These are phyloP conservation scores for Cadophora malorum DNA, from an alignment of 2,329 filamentous ascomycete species.

Conservation along the genomic window DNA sequence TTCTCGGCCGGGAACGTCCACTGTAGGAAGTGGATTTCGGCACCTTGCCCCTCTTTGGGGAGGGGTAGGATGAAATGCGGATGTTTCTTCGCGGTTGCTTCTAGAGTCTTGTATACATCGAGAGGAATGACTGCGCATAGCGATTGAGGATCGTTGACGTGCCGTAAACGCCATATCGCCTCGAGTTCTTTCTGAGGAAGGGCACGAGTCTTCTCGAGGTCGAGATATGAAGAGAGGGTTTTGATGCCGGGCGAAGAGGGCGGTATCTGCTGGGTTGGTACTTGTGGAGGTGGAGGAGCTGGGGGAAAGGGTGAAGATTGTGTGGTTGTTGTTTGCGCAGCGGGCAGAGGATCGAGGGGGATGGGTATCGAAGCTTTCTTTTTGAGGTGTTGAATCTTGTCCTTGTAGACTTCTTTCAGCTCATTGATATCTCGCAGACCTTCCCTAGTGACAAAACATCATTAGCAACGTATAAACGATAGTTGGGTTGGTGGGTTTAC, in stretches of 20 bases:
- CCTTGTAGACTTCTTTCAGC: constrained; percentile 82
- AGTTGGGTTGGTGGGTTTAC: constrained; percentile 44
- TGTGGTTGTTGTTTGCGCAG: constrained; percentile 45
- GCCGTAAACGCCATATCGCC: constrained; percentile 87
- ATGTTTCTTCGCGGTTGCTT: constrained; percentile 71
- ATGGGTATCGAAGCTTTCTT: constrained; percentile 66
- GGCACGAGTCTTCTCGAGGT: constrained; percentile 76
- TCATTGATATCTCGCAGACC: constrained; percentile 74
- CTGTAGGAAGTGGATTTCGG: constrained; percentile 95
- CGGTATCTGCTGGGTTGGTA: constrained; percentile 32
- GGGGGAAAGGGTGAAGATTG: constrained; percentile 44
- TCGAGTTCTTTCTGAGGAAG: constrained; percentile 85
- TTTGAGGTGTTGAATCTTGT: constrained; percentile 77
- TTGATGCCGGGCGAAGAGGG: constrained; percentile 52
- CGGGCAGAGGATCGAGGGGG: constrained; percentile 45
- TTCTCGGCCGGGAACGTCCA: constrained; percentile 84
- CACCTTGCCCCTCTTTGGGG: constrained; percentile 70
- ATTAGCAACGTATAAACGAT: constrained; percentile 18
- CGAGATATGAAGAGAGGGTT: constrained; percentile 72
- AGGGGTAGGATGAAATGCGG: constrained; percentile 93
- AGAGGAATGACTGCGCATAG: constrained; percentile 85
- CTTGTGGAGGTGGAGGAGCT: constrained; percentile 44
- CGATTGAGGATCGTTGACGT: constrained; percentile 73
- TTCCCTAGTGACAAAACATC: constrained; percentile 48
- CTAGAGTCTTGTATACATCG: constrained; percentile 75